Base-by-base conservation (phyloP, 2,329 filamentous ascomycete genomes). In the Fusarium pseudoanthophilum region DNA sequence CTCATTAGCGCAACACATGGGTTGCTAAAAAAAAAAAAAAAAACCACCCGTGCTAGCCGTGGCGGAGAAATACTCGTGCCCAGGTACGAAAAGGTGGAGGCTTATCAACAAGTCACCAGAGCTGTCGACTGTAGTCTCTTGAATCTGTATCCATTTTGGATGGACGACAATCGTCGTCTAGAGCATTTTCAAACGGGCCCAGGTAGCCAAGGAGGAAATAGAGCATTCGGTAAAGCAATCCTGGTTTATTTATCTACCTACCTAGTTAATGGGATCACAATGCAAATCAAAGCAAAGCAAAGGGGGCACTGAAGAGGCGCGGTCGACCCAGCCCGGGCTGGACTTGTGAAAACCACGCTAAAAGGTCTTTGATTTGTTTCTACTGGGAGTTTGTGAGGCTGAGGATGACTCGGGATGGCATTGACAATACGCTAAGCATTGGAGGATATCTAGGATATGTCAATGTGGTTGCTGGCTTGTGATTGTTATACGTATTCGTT, bases 21-120 rank as follows among this genome's bases (percentile, higher is more conserved):
- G 67, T 74, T 77, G 61, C 71, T 76, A 71, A 76, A 76, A 76
- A 77, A 74, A 76, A 74, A 7, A 74, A 36, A 36, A 36, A 77
- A 42, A 37, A 18, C 26, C 32, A 60, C 30, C 58, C 60, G n/a
- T 42, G 28, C 26, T 24, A 60, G 26, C 58, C 60, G n/a, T 42
- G 28, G 45, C 64, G 62, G 60, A 67, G 67, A 66, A 73, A 55
- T 56, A 66, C 40, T 65, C 60, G 39, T 57, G 42, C 46, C 40
- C 32, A 57, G 52, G 52, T 56, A 36, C 42, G 40, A 58, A 43
- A 26, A 53, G 63, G 63, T 52, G 66, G 43, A 67, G 61, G 64
- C 45, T 56, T 55, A 30, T 34, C 46, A 60, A 36, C 55, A n/a
- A 55, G 36, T 26, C 58, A 60, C 52, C 26, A 40, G n/a, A 65